Evolutionary conservation across 1,284 basidiomycete species (phyloP), one percentile per base, ranked within the genome.

Genomic region (Omphalotus olearius): DNA sequence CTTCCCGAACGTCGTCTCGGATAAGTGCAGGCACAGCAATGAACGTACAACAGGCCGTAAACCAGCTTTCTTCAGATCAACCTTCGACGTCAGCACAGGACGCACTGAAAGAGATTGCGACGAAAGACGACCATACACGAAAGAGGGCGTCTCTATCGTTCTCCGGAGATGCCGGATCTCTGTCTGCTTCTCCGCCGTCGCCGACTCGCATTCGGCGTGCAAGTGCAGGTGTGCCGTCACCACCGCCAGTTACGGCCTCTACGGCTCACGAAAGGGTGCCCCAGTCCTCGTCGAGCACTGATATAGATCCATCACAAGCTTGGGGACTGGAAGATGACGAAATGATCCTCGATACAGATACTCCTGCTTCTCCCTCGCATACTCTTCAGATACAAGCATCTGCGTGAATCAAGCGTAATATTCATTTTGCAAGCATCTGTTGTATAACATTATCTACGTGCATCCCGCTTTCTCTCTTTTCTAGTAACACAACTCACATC

Each of bases 71-170:
- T 40, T 46, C 62, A 10, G 41, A 62, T 14, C 56, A 64, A 4
- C 60, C 64, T 3, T 55, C 59, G 2, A 50, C 63, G 9, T 68
- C 77, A 2, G 79, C 81, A 6, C 78, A 78, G 23, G 74, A 78
- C 18, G 73, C 72, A 10, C 67, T 84, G 18, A 78, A 81, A 64
- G 72, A 70, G 38, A 82, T 85, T 50, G 80, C 65, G 23, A 69
- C 70, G 35, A 77, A 73, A 57, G 80, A 75, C 62, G 69, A 70
- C 20, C 38, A 53, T 47, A 59, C 58, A 17, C 36, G 52, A 33
- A 50, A 50, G 25, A 26, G 48, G 40, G 48, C 40, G 16, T 50
- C 48, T 14, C 13, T 50, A 4, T 30, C 47, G 11, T 30, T 49
- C 6, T 42, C 47, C 6, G 28, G 39, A 9, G 30, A 13, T 23